These are phyloP conservation scores for Mortierella claussenii DNA, from an alignment of 192 early-diverging fungal genomes.

Conservation along the genomic window DNA sequence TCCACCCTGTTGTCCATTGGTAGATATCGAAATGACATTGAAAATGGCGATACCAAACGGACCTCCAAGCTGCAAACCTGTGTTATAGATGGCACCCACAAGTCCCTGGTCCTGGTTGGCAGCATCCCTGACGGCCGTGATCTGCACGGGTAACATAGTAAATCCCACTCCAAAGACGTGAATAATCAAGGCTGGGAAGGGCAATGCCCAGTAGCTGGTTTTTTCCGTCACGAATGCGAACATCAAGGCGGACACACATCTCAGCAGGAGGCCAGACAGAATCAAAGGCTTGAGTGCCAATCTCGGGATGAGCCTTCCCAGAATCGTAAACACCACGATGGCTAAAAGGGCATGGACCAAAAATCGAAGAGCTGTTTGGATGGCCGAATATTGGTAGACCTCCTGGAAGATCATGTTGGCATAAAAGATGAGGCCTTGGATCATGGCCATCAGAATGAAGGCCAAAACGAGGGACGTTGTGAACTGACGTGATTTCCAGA, in stretches of 20 bases:
- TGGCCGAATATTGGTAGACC: conserved; percentile 43
- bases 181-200: conserved; percentile 43
- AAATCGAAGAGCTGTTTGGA: conserved; percentile 55
- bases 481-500: conserved; percentile 56
- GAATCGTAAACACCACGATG: conserved; percentile 31
- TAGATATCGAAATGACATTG: conserved; percentile 40
- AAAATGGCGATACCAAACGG: conserved; percentile 48
- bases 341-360: conserved; percentile 49
- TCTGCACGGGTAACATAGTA: conserved; percentile 24
- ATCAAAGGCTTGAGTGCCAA: conserved; percentile 20
- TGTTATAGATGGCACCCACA: conserved; percentile 46
- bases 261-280: conserved; percentile 18
- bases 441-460: conserved; percentile 45
- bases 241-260: conserved; percentile 20
- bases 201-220: conserved; percentile 30
- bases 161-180: conserved; percentile 35
- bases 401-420: conserved; percentile 59
- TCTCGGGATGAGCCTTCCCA: conserved; percentile 50
- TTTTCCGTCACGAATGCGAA: conserved; percentile 25
- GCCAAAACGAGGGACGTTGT: conserved; percentile 52
- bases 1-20: conserved; percentile 4
- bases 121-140: conserved; percentile 40
- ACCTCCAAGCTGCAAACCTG: conserved; percentile 47
- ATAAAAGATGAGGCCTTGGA: conserved; percentile 54
- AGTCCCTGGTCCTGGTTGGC: conserved; percentile 39